A percentile compares a stretch with the other conserved stretches of the same genome.
Conservation (phyloP, 1,139 yeast genomes). For the Candida tetrigidarum region DNA sequence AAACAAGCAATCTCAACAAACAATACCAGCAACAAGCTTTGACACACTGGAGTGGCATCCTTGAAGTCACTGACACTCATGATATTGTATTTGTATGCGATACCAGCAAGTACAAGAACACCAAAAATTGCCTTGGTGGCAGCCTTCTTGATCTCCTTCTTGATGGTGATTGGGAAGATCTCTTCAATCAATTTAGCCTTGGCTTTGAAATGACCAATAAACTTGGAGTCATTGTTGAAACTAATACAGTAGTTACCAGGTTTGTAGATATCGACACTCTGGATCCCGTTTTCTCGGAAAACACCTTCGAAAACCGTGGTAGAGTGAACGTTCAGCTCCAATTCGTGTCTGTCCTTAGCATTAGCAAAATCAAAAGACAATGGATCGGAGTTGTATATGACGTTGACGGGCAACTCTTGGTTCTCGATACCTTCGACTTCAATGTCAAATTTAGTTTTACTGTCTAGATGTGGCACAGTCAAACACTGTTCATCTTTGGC, state of each 20-base stretch:
- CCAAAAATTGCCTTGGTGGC: background rate
- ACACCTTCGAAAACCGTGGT: background rate
- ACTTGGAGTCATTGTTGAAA: slow-evolving; percentile 2
- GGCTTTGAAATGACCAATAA: slow-evolving; percentile 3
- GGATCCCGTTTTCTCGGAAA: background rate
- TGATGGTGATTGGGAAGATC: slow-evolving; percentile 2
- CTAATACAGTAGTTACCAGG: slow-evolving; percentile 2
- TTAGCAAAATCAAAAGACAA: slow-evolving; percentile 4
- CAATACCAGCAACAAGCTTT: background rate
- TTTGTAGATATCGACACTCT: background rate
- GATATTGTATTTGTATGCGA: background rate
- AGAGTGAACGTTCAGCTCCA: background rate
- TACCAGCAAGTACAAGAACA: background rate
- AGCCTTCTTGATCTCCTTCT: slow-evolving; percentile 1
- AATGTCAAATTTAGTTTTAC: background rate
- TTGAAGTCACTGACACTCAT: background rate
- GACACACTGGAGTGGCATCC: slow-evolving; percentile 2
- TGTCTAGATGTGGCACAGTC: background rate
- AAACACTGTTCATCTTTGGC: background rate
- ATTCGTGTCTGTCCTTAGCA: background rate
- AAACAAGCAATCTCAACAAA: background rate
- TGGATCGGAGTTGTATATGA: background rate
- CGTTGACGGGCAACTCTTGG: background rate
- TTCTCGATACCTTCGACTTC: slow-evolving; percentile 1
- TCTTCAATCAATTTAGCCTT: slow-evolving; percentile 2